phyloP scores from a whole-genome alignment of 108 stramenopile species.

The Skeletonema marinoi region DNA sequence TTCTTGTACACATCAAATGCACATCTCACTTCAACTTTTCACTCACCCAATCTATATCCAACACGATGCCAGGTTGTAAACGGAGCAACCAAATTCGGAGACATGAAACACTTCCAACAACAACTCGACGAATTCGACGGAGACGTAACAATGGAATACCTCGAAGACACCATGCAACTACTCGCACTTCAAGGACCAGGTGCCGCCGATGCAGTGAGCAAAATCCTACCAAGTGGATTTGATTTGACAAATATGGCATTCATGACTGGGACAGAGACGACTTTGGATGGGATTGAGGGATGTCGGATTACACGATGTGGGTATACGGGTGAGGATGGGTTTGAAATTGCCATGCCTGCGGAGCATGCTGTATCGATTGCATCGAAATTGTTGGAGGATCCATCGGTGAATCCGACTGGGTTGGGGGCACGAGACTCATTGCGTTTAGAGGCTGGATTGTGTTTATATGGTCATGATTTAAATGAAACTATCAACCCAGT shows the following conservation, averaged over 20 bases:
- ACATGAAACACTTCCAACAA: conserved; percentile 91
- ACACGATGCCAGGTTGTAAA: conserved; percentile 86
- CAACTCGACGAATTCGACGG: conserved; percentile 76
- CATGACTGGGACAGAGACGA: conserved; percentile 90
- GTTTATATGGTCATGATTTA: conserved; percentile 98
- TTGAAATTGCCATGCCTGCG: conserved; percentile 94
- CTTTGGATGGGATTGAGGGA: conserved; percentile 87
- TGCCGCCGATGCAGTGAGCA: conserved; percentile 79
- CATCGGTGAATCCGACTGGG: conserved; percentile 89
- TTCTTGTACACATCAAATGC: neutral
- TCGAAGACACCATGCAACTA: conserved; percentile 91
- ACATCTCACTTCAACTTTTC: neutral
- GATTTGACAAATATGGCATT: conserved; percentile 91
- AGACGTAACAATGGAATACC: conserved; percentile 91
- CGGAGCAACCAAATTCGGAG: conserved; percentile 96
- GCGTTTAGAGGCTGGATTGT: conserved; percentile 98
- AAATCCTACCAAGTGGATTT: conserved; percentile 79
- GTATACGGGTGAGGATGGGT: conserved; percentile 99
- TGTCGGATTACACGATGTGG: conserved; percentile 98
- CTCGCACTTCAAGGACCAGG: conserved; percentile 97
- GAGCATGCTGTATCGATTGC: conserved; percentile 82
- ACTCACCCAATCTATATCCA: neutral
- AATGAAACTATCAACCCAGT: conserved; percentile 93
- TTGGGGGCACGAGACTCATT: conserved; percentile 98
- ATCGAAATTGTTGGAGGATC: conserved; percentile 72